phyloP scores from a whole-genome alignment of 345 rosid species.

The Eucalyptus polybractea region DNA sequence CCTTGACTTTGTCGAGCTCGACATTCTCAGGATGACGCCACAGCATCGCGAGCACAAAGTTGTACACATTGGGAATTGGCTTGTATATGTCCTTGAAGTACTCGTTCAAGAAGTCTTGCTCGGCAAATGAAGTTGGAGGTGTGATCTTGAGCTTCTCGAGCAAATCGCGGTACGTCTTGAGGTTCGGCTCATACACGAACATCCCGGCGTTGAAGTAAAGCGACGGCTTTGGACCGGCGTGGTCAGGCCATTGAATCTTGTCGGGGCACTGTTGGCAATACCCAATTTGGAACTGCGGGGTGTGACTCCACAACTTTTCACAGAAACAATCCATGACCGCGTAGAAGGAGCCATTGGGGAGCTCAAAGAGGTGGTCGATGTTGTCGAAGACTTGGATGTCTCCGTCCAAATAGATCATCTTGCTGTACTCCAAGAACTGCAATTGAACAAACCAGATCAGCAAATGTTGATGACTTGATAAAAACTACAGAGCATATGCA shows the following conservation, averaged over 20 bases:
- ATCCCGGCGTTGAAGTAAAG: slow-evolving; percentile 40
- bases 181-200: slow-evolving; percentile 25
- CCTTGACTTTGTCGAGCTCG: slow-evolving; percentile 18
- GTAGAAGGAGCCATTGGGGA: slow-evolving; percentile 12
- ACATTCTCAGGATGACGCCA: slow-evolving; percentile 50
- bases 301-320: slow-evolving; percentile 25
- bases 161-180: slow-evolving; percentile 12
- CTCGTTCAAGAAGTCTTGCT: slow-evolving; percentile 41
- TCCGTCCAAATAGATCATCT: slow-evolving; percentile 28
- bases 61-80: slow-evolving; percentile 19
- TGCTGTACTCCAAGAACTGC: slow-evolving; percentile 22
- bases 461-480: background rate
- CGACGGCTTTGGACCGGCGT: slow-evolving; percentile 12
- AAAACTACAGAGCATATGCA: background rate
- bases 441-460: background rate
- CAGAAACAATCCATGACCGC: slow-evolving; percentile 46
- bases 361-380: slow-evolving; percentile 23
- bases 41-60: slow-evolving; percentile 36
- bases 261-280: slow-evolving; percentile 44
- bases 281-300: slow-evolving; percentile 15
- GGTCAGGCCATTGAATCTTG: background rate
- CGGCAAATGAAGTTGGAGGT: slow-evolving; percentile 33
- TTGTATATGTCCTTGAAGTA: slow-evolving; percentile 30
- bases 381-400: slow-evolving; percentile 25
- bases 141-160: slow-evolving; percentile 13